Base-by-base conservation (phyloP, 345 rosid genomes). In the Luvunga scandens region DNA sequence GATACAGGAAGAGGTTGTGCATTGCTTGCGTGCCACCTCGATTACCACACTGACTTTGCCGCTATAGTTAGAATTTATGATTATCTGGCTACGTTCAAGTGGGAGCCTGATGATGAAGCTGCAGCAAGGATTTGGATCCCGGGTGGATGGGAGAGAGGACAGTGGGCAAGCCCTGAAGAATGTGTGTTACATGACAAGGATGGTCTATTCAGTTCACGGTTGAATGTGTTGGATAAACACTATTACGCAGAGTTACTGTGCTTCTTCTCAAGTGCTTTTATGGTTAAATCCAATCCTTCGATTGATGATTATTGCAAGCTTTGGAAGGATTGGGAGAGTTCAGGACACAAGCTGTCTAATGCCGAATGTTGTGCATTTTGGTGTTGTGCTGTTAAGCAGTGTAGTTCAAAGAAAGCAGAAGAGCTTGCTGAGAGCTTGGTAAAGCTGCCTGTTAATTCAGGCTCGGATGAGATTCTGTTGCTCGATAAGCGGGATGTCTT, bases 281-380 rank as follows among this genome's bases (percentile, higher is more conserved):
- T 33, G 8, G 93, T 90, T 42, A 85, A 78, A 77, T 27, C 66
- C 7, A 80, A 65, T 62, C 97, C 97, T 6, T 85, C 87, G 0
- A 28, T 85, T 64, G 86, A 85, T 33, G 91, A 94, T 73, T 90
- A 88, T 81, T 87, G 87, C 73, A 81, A 71, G 28, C 87, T 94
- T 66, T 92, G 98, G 97, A 85, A 88, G 83, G 78, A 16, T n/a
- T 92, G 94, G 97, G 97, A 89, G 83, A 69, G 34, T 27, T 85
- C 81, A 4, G 75, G 66, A 53, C 59, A 69, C 3, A 55, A 24
- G 19, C 70, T 92, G 87, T 82, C 92, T 4, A 31, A 77, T 12
- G 80, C 66, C 0, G 86, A 89, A 69, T 94, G 95, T 61, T 85
- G 85, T 81, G 88, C 95, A 65, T 94, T 94, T 75, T 94, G 98